A percentile compares a stretch with the other conserved stretches of the same genome.
Conservation (phyloP, 257 asterid genomes). For the Phtheirospermum japonicum region DNA sequence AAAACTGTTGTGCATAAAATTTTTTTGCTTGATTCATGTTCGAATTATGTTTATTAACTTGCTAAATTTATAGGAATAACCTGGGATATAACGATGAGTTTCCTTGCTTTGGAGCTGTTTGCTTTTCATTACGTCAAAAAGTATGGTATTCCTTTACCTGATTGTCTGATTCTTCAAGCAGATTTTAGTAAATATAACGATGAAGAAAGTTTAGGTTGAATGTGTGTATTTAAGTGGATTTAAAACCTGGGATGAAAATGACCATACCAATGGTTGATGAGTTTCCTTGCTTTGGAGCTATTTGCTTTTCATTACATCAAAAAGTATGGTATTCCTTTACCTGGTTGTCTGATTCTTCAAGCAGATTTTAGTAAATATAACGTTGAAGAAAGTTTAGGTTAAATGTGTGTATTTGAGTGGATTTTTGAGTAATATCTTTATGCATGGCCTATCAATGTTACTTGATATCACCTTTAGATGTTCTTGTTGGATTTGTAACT, state of each 20-base stretch:
- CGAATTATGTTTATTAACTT: too few relatives aligned
- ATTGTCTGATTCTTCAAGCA: constrained; percentile 24
- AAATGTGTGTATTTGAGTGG: neutral
- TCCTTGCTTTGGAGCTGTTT: constrained; percentile 99
- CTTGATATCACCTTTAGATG: constrained; percentile 20
- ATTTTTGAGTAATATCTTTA: constrained; percentile 9
- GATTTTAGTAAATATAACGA: constrained; percentile 13
- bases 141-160: constrained; percentile 37
- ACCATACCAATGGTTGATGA: constrained; percentile 92
- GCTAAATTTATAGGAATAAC: too few relatives aligned
- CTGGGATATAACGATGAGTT: too few relatives aligned
- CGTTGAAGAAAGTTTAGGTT: constrained; percentile 11
- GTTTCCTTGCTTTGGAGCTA: constrained; percentile 99
- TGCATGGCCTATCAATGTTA: constrained; percentile 20
- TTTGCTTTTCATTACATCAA: constrained; percentile 76
- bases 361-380: constrained; percentile 15
- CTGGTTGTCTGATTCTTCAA: constrained; percentile 23
- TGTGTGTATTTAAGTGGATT: neutral
- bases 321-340: constrained; percentile 48
- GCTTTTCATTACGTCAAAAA: constrained; percentile 81
- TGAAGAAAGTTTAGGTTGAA: constrained; percentile 13
- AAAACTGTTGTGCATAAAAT: too few relatives aligned
- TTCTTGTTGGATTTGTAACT: too few relatives aligned
- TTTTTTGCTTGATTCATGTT: too few relatives aligned
- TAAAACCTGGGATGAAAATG: too few relatives aligned